Base-by-base conservation (phyloP, 768 basidiomycete species). In the Lentinula lateritia region DNA sequence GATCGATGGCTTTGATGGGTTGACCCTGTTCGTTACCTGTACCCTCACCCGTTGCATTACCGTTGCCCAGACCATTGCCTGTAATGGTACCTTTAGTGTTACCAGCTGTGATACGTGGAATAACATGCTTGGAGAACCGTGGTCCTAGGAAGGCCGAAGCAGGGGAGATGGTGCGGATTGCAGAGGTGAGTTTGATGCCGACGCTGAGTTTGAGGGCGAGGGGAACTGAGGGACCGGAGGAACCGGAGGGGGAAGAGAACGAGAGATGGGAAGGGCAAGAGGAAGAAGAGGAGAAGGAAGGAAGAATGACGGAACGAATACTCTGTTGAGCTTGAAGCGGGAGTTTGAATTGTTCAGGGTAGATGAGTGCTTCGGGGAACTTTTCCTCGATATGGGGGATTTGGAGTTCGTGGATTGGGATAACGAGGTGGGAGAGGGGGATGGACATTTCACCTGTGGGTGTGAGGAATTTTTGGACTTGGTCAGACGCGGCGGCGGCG, bases 351-450 rank as follows among this genome's bases (percentile, higher is more conserved):
- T 76, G 73, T 45, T 72, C 69, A 1, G 81, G 74, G 54, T 75
- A 78, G 3, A 84, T 69, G n/a, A 69, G 64, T 1, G 76, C 77
- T 13, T 57, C 56, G 4, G 76, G 68, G 66, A 84, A 83, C 62
- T 84, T 84, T 54, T 78, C 75, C 58, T 70, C 67, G 57, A 86
- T 79, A 62, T 84, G 82, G 6, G 70, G 61, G 7, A 81, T 68
- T 63, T 86, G 84, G 35, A 86, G 70, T 63, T 84, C 83, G 64
- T 86, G 84, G 5, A 85, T 75, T 1, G 84, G 84, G 16, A 85
- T 66, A 10, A 78, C 70, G 23, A 83, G 67, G 50, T 73, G 73
- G 54, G 73, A 71, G 28, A 74, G 70, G 6, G 73, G 74, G 28
- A 79, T 53, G 0, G 82, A 65, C 6, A 69, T 65, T 50, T 69